Percentiles rank a stretch among this genome's conserved stretches.
Evolutionary conservation across 75 land plant species (phyloP).

Genomic region (Larix kaempferi): DNA sequence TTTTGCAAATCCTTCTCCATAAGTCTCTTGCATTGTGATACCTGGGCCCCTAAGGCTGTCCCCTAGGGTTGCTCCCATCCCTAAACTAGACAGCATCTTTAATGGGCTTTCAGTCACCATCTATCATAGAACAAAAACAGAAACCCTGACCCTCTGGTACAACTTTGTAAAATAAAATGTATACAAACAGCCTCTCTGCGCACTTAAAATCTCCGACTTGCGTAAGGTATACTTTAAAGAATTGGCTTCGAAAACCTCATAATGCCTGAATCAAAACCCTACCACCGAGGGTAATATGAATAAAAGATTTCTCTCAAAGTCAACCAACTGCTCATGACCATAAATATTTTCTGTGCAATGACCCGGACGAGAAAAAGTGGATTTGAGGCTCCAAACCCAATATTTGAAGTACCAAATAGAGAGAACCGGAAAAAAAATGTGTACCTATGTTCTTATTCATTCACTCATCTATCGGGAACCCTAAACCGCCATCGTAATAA

Average conservation of each 20-base stretch:
- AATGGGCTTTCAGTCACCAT: constrained; percentile 8
- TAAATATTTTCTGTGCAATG: neutral
- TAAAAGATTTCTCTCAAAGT: neutral
- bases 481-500: neutral
- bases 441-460: neutral
- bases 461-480: neutral
- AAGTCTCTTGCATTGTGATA: constrained; percentile 2
- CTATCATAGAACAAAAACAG: neutral
- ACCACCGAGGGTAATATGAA: neutral
- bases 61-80: constrained; percentile 9
- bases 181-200: too few relatives aligned
- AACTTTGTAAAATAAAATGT: neutral
- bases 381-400: neutral
- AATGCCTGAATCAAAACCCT: too few relatives aligned
- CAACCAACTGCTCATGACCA: neutral
- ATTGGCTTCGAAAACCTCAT: neutral
- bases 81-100: constrained; percentile 1
- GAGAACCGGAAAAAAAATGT: too few relatives aligned
- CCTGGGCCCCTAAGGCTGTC: neutral
- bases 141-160: neutral
- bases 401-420: neutral
- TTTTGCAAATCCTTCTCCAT: constrained; percentile 7
- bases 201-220: too few relatives aligned
- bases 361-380: neutral
- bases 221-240: neutral